Base-by-base conservation (phyloP, 768 basidiomycete species). In the Aureoboletus auriporus region DNA sequence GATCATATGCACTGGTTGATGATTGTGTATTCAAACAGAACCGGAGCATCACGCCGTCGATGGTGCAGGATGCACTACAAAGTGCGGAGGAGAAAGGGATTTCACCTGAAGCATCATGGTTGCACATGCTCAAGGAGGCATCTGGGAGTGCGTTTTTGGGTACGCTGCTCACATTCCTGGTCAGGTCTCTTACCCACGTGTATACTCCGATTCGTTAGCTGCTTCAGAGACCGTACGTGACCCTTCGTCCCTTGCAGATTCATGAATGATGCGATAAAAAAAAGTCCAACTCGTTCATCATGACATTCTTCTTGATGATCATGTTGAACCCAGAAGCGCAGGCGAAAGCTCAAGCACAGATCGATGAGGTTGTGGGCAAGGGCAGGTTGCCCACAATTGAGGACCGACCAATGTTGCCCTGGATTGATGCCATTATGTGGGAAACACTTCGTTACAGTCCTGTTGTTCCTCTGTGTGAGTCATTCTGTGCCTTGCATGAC, bases 51-150 rank as follows among this genome's bases (percentile, higher is more conserved):
- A 20, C 23, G 9, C 14, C 42, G 17, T 52, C 29, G 1, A 51
- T 47, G 50, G 39, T 50, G 8, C 26, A 51, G 4, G 26, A 51
- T 26, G 52, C 49, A 20, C 23, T 53, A 5, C 31, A 30, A 4
- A 1, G 20, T 10, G n/a, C 35, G 8, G 35, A 46, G 8, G 44
- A 38, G 8, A 50, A 26, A 12, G 38, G 27, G 5, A 10, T 17
- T 6, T 9, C 27, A 2, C 26, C 46, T 5, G 42, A 48, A 4
- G n/a, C 7, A 33, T 17, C 29, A 3, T 39, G 39, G 51, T 30
- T 51, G 44, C 3, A 42, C 8, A 36, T 4, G 1, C 27, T 53
- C 31, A 46, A 46, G 28, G 49, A 39, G 30, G 29, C 52, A 8
- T 17, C 39, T 34, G 40, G 30, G 13, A 33, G 49, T 9, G 40